These are phyloP conservation scores for Trypanosoma melophagium DNA, from an alignment of 208 protist species.

Conservation along the genomic window DNA sequence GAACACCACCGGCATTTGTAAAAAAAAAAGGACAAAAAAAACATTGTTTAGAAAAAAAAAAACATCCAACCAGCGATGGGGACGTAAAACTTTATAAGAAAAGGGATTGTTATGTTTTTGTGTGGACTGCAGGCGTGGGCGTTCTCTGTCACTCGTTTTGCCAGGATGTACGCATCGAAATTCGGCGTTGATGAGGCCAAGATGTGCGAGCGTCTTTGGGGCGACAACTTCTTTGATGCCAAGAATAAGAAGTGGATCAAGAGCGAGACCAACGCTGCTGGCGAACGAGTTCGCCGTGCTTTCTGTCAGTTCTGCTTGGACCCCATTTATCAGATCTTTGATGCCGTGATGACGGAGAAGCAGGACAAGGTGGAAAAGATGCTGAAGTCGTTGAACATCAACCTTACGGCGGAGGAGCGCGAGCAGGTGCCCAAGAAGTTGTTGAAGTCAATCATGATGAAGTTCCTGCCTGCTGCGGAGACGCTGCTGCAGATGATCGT, in stretches of 20 bases:
- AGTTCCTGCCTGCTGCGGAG: slow-evolving; percentile 96
- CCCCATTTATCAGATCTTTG: slow-evolving; percentile 97
- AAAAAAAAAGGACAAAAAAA: too few relatives aligned
- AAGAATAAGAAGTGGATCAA: slow-evolving; percentile 84
- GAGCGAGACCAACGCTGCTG: slow-evolving; percentile 57
- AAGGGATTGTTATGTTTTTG: too few relatives aligned
- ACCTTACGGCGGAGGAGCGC: slow-evolving; percentile 89
- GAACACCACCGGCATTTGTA: too few relatives aligned
- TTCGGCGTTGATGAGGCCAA: slow-evolving; percentile 91
- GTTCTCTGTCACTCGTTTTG: slow-evolving; percentile 96
- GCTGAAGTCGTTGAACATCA: slow-evolving; percentile 91
- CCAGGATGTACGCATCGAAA: slow-evolving; percentile 88
- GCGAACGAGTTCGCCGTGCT: slow-evolving; percentile 63
- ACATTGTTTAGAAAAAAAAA: too few relatives aligned
- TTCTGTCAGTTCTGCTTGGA: slow-evolving; percentile 98
- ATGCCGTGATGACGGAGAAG: slow-evolving; percentile 95
- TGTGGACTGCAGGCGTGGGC: slow-evolving; percentile 98
- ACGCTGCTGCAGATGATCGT: slow-evolving; percentile 99
- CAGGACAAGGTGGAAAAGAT: slow-evolving; percentile 94
- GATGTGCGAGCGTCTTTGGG: slow-evolving; percentile 96
- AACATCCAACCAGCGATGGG: too few relatives aligned
- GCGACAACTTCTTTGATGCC: slow-evolving; percentile 98
- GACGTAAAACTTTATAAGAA: too few relatives aligned
- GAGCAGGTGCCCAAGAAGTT: slow-evolving; percentile 93
- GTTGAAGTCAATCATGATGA: slow-evolving; percentile 98